Percentiles rank a stretch among this genome's conserved stretches.
Evolutionary conservation across 129 eudicot species (phyloP).

Genomic region (Pseudognaphalium luteoalbum): DNA sequence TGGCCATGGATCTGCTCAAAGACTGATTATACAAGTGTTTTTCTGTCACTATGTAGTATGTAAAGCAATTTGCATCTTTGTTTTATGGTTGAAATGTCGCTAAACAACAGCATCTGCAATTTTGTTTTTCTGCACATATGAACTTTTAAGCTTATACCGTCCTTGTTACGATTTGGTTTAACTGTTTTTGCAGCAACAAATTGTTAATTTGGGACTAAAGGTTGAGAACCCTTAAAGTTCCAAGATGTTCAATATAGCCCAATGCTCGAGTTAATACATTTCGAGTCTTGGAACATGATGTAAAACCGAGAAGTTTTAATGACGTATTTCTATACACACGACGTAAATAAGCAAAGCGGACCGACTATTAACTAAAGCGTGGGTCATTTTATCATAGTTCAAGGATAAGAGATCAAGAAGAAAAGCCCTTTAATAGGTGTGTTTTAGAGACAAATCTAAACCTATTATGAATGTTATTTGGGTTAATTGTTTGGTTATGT

Average conservation of each 20-base stretch:
- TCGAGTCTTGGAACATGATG: background rate
- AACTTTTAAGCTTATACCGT: background rate
- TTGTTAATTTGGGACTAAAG: background rate
- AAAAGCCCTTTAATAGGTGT: no score
- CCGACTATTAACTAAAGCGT: no score
- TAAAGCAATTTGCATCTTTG: background rate
- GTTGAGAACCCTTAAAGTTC: background rate
- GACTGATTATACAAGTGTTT: slow-evolving; percentile 29
- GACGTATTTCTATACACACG: background rate
- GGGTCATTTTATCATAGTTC: background rate
- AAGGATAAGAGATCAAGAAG: background rate
- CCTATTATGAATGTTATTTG: background rate
- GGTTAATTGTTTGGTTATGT: no score
- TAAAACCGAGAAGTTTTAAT: background rate
- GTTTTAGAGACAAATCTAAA: background rate
- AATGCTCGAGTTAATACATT: no score
- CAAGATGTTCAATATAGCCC: no score
- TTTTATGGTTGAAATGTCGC: background rate
- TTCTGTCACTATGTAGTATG: background rate
- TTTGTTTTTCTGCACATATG: background rate
- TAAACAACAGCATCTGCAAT: background rate
- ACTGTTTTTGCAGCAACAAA: background rate
- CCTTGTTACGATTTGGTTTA: background rate
- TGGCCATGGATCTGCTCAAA: slow-evolving; percentile 53
- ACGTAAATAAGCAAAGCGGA: background rate